Evolutionary conservation across 768 basidiomycete species (phyloP).

Genomic region (Daedalea quercina): DNA sequence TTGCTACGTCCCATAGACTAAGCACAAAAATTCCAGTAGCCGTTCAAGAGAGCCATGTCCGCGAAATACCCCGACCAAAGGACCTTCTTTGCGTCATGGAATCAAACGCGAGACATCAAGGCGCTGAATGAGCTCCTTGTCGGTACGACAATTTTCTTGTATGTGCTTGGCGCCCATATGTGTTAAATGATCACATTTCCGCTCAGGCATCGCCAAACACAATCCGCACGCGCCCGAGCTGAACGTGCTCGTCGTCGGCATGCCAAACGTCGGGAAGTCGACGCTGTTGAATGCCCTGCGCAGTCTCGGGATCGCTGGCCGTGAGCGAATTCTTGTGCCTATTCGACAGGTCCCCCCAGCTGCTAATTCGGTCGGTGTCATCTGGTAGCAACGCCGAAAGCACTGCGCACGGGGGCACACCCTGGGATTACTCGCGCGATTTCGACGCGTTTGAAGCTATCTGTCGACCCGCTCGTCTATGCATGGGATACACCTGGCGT

Average conservation of each 20-base stretch:
- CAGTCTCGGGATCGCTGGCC: constrained; percentile 78
- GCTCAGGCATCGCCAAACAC: constrained; percentile 58
- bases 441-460: constrained; percentile 85
- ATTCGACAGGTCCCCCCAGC: neutral
- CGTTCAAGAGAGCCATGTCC: constrained; percentile 68
- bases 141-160: constrained; percentile 45
- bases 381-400: constrained; percentile 69
- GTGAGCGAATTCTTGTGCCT: constrained; percentile 51
- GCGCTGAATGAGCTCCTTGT: constrained; percentile 60
- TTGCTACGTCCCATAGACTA: constrained; percentile 1
- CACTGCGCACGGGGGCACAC: constrained; percentile 79
- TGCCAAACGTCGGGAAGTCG: constrained; percentile 99
- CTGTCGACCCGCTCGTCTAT: constrained; percentile 76
- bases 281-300: constrained; percentile 88
- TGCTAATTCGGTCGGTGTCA: neutral
- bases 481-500: constrained; percentile 95
- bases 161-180: neutral
- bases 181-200: neutral
- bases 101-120: constrained; percentile 57
- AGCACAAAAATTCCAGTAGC: constrained; percentile 33
- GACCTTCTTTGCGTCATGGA: constrained; percentile 67
- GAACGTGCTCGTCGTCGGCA: constrained; percentile 91
- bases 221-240: constrained; percentile 68
- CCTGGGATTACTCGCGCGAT: constrained; percentile 88
- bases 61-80: constrained; percentile 64